Evolutionary conservation across 352 stramenopile genomes (phyloP).

Genomic region (Phytophthora cryptogea): DNA sequence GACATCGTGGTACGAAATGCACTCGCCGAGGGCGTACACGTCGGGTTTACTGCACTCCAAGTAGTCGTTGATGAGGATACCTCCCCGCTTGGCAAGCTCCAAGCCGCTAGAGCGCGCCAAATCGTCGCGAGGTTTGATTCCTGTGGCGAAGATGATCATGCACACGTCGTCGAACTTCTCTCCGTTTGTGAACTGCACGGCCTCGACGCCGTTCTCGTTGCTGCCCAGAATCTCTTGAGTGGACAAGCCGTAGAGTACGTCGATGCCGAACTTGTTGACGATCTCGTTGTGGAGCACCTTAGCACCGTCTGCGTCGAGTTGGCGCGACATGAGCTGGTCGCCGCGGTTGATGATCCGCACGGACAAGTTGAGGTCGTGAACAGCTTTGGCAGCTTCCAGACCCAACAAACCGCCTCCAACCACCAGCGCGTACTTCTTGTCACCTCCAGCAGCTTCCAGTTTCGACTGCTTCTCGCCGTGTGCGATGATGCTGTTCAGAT

Average conservation of each 20-base stretch:
- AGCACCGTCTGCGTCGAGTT: slow-evolving; percentile 92
- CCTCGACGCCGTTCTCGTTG: slow-evolving; percentile 62
- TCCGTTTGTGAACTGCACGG: slow-evolving; percentile 85
- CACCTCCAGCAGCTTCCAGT: slow-evolving; percentile 25
- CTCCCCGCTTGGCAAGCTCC: slow-evolving; percentile 75
- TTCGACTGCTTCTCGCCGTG: slow-evolving; percentile 70
- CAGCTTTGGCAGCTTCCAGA: slow-evolving; percentile 87
- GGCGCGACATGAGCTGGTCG: slow-evolving; percentile 91
- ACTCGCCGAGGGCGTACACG: slow-evolving; percentile 92
- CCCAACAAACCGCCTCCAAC: slow-evolving; percentile 86
- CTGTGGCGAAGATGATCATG: slow-evolving; percentile 91
- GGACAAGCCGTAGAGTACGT: slow-evolving; percentile 90
- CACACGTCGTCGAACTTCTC: slow-evolving; percentile 82
- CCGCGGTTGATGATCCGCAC: slow-evolving; percentile 93
- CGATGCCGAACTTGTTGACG: slow-evolving; percentile 76
- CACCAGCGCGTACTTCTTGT: slow-evolving; percentile 50
- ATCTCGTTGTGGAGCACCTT: slow-evolving; percentile 91
- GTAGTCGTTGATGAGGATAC: slow-evolving; percentile 91
- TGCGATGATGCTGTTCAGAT: slow-evolving; percentile 88
- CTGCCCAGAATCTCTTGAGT: slow-evolving; percentile 59
- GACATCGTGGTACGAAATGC: slow-evolving; percentile 89
- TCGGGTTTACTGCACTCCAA: slow-evolving; percentile 72
- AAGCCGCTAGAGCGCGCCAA: slow-evolving; percentile 71
- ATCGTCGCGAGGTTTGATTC: slow-evolving; percentile 93
- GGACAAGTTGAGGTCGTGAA: slow-evolving; percentile 88